A percentile compares a stretch with the other conserved stretches of the same genome.
Evolutionary conservation across 164 flowering plant genomes (phyloP).

Genomic region (Magnolia kwangsiensis): DNA sequence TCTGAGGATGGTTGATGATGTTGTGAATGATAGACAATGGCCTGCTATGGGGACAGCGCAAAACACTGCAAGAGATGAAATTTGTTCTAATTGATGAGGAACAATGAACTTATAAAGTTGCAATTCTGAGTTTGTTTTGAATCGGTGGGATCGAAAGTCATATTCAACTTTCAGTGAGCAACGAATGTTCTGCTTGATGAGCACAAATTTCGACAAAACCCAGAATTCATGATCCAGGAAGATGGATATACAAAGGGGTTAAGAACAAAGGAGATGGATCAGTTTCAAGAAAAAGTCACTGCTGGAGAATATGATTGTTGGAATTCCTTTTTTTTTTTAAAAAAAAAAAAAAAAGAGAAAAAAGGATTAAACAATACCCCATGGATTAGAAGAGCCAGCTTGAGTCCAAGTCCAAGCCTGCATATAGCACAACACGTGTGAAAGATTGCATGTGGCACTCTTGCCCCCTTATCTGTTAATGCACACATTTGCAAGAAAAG

Average conservation of each 20-base stretch:
- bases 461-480: no score
- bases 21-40: not conserved
- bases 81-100: not conserved
- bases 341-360: no score
- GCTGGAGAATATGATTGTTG: no score
- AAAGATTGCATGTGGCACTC: no score
- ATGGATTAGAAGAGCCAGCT: no score
- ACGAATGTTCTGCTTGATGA: not conserved
- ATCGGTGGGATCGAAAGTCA: no score
- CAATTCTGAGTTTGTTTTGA: not conserved
- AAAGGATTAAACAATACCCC: no score
- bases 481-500: no score
- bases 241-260: not conserved
- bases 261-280: not conserved
- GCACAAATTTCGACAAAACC: not conserved
- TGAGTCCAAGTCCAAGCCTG: no score
- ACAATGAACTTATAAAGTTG: not conserved
- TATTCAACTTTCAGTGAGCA: not conserved
- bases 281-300: no score
- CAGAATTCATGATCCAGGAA: not conserved
- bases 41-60: not conserved
- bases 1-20: constrained; percentile 12
- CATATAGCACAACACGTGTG: no score
- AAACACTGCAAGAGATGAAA: not conserved
- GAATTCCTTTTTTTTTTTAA: no score